Evolutionary conservation across 2,329 filamentous ascomycete genomes (phyloP).

Genomic region (Pseudocercospora fijiensis): DNA sequence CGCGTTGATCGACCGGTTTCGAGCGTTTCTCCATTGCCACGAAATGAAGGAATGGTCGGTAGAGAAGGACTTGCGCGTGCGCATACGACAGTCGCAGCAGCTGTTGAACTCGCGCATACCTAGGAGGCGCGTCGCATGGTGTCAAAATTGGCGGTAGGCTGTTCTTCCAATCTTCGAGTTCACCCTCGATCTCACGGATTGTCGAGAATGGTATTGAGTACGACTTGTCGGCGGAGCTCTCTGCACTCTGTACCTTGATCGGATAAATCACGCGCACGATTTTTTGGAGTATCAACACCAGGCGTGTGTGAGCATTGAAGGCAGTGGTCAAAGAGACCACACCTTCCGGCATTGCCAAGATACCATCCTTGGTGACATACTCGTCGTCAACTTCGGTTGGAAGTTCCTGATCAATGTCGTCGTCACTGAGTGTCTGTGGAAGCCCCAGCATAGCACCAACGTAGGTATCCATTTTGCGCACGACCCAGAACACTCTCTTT

Average conservation of each 20-base stretch:
- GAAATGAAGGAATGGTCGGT: slow-evolving; percentile 81
- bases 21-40: slow-evolving; percentile 60
- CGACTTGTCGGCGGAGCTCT: slow-evolving; percentile 50
- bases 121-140: slow-evolving; percentile 78
- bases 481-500: slow-evolving; percentile 54
- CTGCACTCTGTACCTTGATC: slow-evolving; percentile 51
- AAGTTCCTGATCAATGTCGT: slow-evolving; percentile 76
- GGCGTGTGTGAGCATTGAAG: slow-evolving; percentile 59
- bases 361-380: slow-evolving; percentile 50
- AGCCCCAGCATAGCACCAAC: slow-evolving; percentile 53
- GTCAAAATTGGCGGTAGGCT: slow-evolving; percentile 72
- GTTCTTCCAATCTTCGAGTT: slow-evolving; percentile 63
- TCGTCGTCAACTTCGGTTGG: slow-evolving; percentile 77
- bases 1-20: slow-evolving; percentile 66
- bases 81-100: slow-evolving; percentile 76
- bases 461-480: slow-evolving; percentile 54
- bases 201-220: slow-evolving; percentile 64
- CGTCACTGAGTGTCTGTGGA: slow-evolving; percentile 50
- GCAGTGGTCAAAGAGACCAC: slow-evolving; percentile 58
- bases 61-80: slow-evolving; percentile 79
- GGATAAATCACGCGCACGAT: slow-evolving; percentile 65
- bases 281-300: slow-evolving; percentile 59
- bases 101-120: slow-evolving; percentile 62
- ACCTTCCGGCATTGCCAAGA: slow-evolving; percentile 56
- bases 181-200: slow-evolving; percentile 63